phyloP scores from a whole-genome alignment of 2,329 filamentous ascomycete species.

The Arachnomyces sp. region DNA sequence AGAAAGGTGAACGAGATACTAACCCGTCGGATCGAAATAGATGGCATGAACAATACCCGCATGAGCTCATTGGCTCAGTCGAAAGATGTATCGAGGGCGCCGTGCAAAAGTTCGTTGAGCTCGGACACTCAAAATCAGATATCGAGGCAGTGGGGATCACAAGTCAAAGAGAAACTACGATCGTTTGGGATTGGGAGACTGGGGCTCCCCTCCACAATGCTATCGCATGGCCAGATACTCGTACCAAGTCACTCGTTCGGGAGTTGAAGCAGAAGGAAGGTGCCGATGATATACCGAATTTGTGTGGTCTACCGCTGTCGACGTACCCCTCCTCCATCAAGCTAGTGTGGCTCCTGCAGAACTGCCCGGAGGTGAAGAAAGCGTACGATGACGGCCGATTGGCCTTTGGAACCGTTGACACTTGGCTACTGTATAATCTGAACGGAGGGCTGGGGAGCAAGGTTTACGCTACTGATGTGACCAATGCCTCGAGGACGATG shows the following conservation, averaged over 20 bases:
- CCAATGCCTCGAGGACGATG: constrained; percentile 87
- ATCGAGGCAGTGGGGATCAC: constrained; percentile 78
- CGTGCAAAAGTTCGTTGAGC: constrained; percentile 60
- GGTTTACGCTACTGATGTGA: constrained; percentile 74
- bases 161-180: constrained; percentile 81
- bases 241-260: constrained; percentile 67
- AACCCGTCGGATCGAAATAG: constrained; percentile 35
- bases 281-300: constrained; percentile 60
- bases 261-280: constrained; percentile 63
- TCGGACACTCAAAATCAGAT: constrained; percentile 59
- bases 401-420: constrained; percentile 80
- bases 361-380: constrained; percentile 60
- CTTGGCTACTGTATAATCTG: constrained; percentile 79
- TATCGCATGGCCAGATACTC: constrained; percentile 84
- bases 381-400: constrained; percentile 71
- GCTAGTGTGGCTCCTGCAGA: constrained; percentile 70
- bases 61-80: constrained; percentile 67
- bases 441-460: constrained; percentile 61
- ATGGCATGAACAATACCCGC: constrained; percentile 85
- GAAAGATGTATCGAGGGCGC: constrained; percentile 73
- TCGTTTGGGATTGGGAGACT: constrained; percentile 75
- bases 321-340: constrained; percentile 86
- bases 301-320: constrained; percentile 75
- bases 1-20: background rate
- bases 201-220: constrained; percentile 77